A percentile compares a stretch with the other conserved stretches of the same genome.
Conservation (phyloP, 352 stramenopile species). For the Phytophthora syringae region DNA sequence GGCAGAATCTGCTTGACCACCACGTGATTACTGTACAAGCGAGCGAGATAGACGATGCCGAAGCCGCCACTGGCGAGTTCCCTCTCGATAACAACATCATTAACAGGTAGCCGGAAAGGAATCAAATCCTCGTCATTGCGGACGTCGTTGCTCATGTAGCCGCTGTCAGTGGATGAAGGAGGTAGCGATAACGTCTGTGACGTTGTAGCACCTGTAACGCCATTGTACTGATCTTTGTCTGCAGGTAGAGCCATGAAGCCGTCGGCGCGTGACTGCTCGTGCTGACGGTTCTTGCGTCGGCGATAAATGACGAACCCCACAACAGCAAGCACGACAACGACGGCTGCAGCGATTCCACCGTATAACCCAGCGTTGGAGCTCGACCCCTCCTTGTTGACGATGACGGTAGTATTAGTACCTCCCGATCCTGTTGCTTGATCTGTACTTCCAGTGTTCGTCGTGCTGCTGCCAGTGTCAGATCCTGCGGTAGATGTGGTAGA, state of each 20-base stretch:
- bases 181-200: conserved; percentile 21
- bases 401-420: conserved; percentile 10
- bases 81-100: conserved; percentile 47
- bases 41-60: conserved; percentile 56
- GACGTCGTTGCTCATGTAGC: conserved; percentile 65
- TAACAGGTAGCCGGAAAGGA: conserved; percentile 51
- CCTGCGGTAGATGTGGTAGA: conserved; percentile 11
- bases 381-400: conserved; percentile 15
- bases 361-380: conserved; percentile 32
- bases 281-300: conserved; percentile 14
- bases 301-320: conserved; percentile 38
- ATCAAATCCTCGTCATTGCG: conserved; percentile 67
- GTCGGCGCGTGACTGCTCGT: background rate
- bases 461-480: conserved; percentile 1
- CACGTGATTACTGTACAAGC: conserved; percentile 38
- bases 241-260: conserved; percentile 12
- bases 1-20: conserved; percentile 58
- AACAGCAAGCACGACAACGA: conserved; percentile 24
- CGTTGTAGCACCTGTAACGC: conserved; percentile 7
- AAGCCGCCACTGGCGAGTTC: conserved; percentile 60
- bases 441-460: conserved; percentile 14
- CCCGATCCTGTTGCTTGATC: conserved; percentile 17
- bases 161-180: conserved; percentile 23
- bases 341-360: conserved; percentile 24
- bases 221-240: conserved; percentile 13